Evolutionary conservation across 2,329 filamentous ascomycete genomes (phyloP).

Genomic region (Epichloe festucae): DNA sequence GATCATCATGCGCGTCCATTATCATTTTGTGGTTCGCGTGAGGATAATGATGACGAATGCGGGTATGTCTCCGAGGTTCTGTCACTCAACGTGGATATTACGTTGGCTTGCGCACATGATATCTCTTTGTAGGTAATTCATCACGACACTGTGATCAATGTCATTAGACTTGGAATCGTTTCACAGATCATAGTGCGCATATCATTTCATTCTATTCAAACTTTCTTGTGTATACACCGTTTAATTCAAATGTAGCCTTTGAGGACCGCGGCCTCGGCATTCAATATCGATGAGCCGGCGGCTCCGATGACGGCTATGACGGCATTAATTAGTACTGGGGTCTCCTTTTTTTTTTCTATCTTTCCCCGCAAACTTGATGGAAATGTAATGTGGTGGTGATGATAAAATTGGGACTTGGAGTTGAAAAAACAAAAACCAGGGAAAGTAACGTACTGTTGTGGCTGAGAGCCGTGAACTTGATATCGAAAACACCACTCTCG

Average conservation of each 20-base stretch:
- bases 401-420: background rate
- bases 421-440: background rate
- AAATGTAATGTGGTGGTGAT: no score
- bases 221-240: background rate
- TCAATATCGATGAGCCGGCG: slow-evolving; percentile 89
- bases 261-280: slow-evolving; percentile 81
- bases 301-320: slow-evolving; percentile 71
- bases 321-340: background rate
- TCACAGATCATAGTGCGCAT: no score
- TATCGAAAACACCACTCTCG: slow-evolving; percentile 78
- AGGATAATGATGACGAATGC: no score
- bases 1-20: background rate
- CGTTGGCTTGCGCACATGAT: no score
- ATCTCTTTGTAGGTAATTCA: no score
- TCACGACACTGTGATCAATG: no score
- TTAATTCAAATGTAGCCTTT: slow-evolving; percentile 63
- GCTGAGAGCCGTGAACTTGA: slow-evolving; percentile 88
- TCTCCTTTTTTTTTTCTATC: background rate
- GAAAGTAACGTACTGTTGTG: slow-evolving; percentile 48
- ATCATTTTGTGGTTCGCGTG: no score
- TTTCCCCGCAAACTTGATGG: background rate
- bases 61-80: no score
- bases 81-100: no score
- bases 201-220: background rate
- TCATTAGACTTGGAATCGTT: no score